These are phyloP conservation scores for Physcomitrellopsis africana DNA, from an alignment of 225 moss, liverwort and hornwort genomes.

Conservation along the genomic window DNA sequence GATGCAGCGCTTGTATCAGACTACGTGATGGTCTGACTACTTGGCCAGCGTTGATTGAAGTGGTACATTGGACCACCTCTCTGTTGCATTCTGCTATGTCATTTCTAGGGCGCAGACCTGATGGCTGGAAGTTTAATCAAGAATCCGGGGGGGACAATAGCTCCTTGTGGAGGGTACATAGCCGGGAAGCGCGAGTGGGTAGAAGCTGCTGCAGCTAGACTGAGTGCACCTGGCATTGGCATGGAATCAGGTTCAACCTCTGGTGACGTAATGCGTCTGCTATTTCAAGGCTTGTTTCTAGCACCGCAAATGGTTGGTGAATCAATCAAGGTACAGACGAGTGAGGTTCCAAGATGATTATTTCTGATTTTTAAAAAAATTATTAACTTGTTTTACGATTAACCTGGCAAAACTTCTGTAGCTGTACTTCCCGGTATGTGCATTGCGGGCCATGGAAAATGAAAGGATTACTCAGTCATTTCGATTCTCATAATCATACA, in stretches of 20 bases:
- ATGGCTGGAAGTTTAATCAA: conserved; percentile 98
- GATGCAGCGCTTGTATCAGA: conserved; percentile 2
- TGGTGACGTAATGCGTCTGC: conserved; percentile 81
- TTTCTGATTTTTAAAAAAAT: background rate
- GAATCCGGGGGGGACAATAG: conserved; percentile 95
- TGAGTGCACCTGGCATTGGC: conserved; percentile 92
- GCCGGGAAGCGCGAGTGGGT: conserved; percentile 88
- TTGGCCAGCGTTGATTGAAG: conserved; percentile 3
- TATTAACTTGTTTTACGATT: no score
- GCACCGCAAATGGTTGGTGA: conserved; percentile 99
- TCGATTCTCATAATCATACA: background rate
- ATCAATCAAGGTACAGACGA: conserved; percentile 68
- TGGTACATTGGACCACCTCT: conserved; percentile 18
- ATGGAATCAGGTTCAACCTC: conserved; percentile 84
- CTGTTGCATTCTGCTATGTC: conserved; percentile 11
- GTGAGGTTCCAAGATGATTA: conserved; percentile 13
- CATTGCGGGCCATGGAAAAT: conserved; percentile 12
- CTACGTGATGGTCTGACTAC: conserved; percentile 9
- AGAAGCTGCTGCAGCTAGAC: conserved; percentile 84
- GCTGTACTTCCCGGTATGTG: conserved; percentile 10
- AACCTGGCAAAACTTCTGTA: background rate
- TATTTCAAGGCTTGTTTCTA: conserved; percentile 93
- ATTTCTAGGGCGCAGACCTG: conserved; percentile 81
- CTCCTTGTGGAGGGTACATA: conserved; percentile 90
- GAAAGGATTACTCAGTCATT: conserved; percentile 12